Base-by-base conservation (phyloP, 176 grass and related monocot genomes). In the Phoenix roebelenii region DNA sequence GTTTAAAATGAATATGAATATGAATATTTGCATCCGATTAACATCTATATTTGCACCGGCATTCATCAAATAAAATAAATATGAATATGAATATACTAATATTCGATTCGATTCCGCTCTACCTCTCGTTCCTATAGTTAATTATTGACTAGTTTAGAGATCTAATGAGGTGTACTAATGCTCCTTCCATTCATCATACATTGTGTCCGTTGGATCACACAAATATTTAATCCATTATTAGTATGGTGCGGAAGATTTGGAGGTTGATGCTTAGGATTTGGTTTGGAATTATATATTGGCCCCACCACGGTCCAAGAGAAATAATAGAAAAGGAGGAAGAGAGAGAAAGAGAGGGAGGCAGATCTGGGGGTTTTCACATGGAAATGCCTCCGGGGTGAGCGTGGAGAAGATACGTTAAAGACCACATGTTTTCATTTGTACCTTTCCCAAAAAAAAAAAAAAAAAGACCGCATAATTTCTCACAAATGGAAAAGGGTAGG, bases 361-460 rank as follows among this genome's bases (percentile, higher is more conserved):
- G 58, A 83, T 83, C 80, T 64, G 59, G 44, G 69, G 16, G 22
- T 61, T 69, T 12, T 64, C 83, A 77, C 83, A 74, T 85, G 83
- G 77, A 66, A 83, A 44, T 58, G 57, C 23, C 25, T 9, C 57
- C 23, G 50, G 10, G 10, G 7, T 51, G 51, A 25, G 23, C 14
- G 60, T 51, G 57, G 63, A 22, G 44, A 14, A 20, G 35, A 44
- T 44, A 14, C 35, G 35, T 7, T 44, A 24, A 60, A 20, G 50
- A 24, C 7, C 48, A 3, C 44, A 12, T 52, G 58, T 51, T 62
- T 48, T 35, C 18, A 49, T 70, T 10, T 15, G 20, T 30, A 65
- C 50, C 53, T 49, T 22, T 63, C 54, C 54, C 49, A 61, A 56
- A 12, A 17, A 12, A 14, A 12, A 14, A 12, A 44, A 12, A 39